Base-by-base conservation (phyloP, 208 protist genomes). In the Pavlovales sp. region DNA sequence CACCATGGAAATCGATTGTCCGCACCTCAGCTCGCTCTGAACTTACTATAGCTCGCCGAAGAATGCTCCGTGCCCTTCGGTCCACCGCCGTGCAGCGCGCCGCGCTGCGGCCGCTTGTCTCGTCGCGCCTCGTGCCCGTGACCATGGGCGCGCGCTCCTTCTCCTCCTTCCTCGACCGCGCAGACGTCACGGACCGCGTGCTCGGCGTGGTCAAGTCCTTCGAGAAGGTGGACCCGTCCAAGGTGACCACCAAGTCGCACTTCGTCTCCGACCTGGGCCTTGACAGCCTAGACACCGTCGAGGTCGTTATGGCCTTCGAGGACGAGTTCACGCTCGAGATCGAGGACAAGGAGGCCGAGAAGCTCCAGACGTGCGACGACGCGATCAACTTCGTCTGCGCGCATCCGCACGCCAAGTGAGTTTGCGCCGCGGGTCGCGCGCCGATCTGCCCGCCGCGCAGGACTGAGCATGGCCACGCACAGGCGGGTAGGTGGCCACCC, bases 221-320 rank as follows among this genome's bases (percentile, higher is more conserved):
- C 39, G n/a, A 88, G 82, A 86, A 90, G 84, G 91, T 93, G 7
- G 85, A 93, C 67, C 87, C 86, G 37, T 36, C 22, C 26, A 91
- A 93, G 80, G 89, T 91, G n/a, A 90, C 89, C 28, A 14, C 76
- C 22, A 88, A 66, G 28, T 57, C 88, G 30, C 81, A 91, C 77
- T 92, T 92, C 67, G 75, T 91, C 26, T 88, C 84, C 75, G 91
- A 92, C 83, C 86, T 92, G 0, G 91, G 91, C 4, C 88, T 92
- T 0, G 91, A 92, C 87, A 90, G 85, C 89, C 88, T 92, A 5
- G 91, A 92, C 91, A 89, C 85, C 38, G 91, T 92, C 2, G 91
- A 92, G 88, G 71, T 92, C 14, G 91, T 92, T 32, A 90, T 92
- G 86, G 79, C 88, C 22, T 92, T 92, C 44, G 91, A 92, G 91